A percentile compares a stretch with the other conserved stretches of the same genome.
Conservation (phyloP, 2,329 filamentous ascomycete species). For the Arthrobotrys megalospora region DNA sequence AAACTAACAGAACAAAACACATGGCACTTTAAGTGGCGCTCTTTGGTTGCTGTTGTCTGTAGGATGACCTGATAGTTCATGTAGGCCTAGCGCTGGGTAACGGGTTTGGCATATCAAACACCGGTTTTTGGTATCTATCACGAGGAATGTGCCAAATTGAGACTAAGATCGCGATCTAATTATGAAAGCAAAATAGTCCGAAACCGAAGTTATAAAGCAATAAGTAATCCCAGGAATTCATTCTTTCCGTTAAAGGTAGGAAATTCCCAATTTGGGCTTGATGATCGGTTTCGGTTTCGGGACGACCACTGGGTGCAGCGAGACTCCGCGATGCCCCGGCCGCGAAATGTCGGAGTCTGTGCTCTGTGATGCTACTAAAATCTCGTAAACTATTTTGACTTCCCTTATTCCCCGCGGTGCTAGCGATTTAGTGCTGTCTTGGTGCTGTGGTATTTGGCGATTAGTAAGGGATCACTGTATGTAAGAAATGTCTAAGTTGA, state of each 20-base stretch:
- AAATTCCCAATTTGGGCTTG: slow-evolving; percentile 29
- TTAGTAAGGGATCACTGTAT: slow-evolving; percentile 21
- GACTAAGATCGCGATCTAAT: slow-evolving; percentile 33
- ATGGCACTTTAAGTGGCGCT: slow-evolving; percentile 22
- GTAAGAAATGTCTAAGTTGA: slow-evolving; percentile 47
- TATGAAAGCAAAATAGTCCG: slow-evolving; percentile 30
- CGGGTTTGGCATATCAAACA: slow-evolving; percentile 26
- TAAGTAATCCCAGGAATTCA: slow-evolving; percentile 33
- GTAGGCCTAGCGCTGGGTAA: slow-evolving; percentile 21
- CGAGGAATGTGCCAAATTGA: slow-evolving; percentile 32
- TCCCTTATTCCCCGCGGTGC: slow-evolving; percentile 43
- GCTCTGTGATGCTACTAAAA: neutral
- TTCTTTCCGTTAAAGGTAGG: slow-evolving; percentile 47
- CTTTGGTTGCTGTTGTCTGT: slow-evolving; percentile 15
- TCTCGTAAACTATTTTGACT: slow-evolving; percentile 6
- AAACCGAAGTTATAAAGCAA: slow-evolving; percentile 18
- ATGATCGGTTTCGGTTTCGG: slow-evolving; percentile 18
- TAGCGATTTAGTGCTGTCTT: slow-evolving; percentile 26
- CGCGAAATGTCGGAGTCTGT: slow-evolving; percentile 25
- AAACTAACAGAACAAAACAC: slow-evolving; percentile 14
- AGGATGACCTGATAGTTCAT: slow-evolving; percentile 17
- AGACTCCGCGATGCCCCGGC: slow-evolving; percentile 40
- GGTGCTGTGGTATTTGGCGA: slow-evolving; percentile 26
- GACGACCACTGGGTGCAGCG: slow-evolving; percentile 12
- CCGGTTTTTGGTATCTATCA: slow-evolving; percentile 27